phyloP scores from a whole-genome alignment of 345 rosid species.

The Eucalyptus pauciflora region DNA sequence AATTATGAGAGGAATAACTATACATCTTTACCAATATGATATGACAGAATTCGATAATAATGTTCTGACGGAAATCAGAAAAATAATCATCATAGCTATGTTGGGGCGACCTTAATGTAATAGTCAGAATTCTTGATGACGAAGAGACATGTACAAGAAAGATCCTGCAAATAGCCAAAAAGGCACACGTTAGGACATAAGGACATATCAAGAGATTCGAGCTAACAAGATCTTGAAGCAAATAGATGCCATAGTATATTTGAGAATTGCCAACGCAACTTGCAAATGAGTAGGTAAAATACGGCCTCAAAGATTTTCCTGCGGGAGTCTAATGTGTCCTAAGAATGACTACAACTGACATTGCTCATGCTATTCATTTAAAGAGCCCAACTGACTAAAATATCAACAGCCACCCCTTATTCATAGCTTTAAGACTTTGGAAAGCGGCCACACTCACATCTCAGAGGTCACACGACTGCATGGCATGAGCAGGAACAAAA shows the following conservation, averaged over 20 bases:
- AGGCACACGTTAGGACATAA: background rate
- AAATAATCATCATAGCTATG: background rate
- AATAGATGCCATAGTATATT: background rate
- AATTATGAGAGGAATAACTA: constrained; percentile 14
- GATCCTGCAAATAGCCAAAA: constrained; percentile 18
- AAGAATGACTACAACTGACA: background rate
- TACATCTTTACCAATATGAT: constrained; percentile 12
- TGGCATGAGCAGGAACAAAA: background rate
- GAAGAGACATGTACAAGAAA: constrained; percentile 24
- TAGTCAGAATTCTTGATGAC: constrained; percentile 5
- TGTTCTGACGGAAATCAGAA: background rate
- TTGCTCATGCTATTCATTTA: background rate
- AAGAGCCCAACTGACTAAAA: background rate
- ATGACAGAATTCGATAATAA: background rate
- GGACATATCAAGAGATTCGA: background rate
- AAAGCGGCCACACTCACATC: background rate
- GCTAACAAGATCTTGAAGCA: background rate
- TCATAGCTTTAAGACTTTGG: background rate
- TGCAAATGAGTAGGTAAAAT: background rate
- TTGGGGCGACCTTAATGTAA: background rate
- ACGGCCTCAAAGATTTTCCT: background rate
- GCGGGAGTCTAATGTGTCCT: background rate
- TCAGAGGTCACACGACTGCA: background rate
- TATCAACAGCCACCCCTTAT: background rate
- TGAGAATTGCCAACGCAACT: background rate